These are phyloP conservation scores for Antrodiella citrinella DNA, from an alignment of 768 basidiomycete genomes.

Conservation along the genomic window DNA sequence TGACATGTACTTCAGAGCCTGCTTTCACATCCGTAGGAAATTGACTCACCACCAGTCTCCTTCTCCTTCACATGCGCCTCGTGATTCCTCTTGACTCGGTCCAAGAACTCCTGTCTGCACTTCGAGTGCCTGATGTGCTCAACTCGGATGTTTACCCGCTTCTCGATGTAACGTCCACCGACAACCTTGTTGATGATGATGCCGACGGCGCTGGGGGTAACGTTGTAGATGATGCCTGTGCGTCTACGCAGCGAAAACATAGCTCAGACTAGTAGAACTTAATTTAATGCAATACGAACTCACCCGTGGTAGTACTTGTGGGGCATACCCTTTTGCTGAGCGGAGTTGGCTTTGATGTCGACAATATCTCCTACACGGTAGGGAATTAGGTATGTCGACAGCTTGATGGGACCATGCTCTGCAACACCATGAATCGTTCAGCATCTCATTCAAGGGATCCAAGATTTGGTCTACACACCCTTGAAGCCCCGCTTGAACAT, in stretches of 20 bases:
- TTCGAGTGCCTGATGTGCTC: constrained; percentile 98
- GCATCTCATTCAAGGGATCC: constrained; percentile 3
- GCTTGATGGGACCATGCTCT: constrained; percentile 86
- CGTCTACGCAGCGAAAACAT: constrained; percentile 44
- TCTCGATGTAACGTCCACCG: constrained; percentile 98
- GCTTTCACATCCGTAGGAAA: not conserved
- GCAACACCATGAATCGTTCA: constrained; percentile 11
- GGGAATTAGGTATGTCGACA: constrained; percentile 90
- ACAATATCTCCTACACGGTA: constrained; percentile 98
- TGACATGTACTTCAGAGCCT: not conserved
- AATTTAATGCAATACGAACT: no score
- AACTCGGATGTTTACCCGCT: constrained; percentile 98
- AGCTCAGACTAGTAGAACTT: not conserved
- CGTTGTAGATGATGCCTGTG: constrained; percentile 98
- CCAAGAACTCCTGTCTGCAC: constrained; percentile 95
- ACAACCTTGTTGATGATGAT: constrained; percentile 98
- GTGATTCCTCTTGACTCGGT: constrained; percentile 99
- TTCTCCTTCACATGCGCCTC: constrained; percentile 87
- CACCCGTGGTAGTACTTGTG: constrained; percentile 98
- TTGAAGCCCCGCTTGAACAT: constrained; percentile 99
- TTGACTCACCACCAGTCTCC: constrained; percentile 59
- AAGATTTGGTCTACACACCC: constrained; percentile 42
- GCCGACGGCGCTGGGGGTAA: constrained; percentile 89
- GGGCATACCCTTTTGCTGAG: constrained; percentile 99
- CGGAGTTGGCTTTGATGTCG: constrained; percentile 98